phyloP scores from a whole-genome alignment of 2,329 filamentous ascomycete genomes.

The Aspergillus quadricinctus region DNA sequence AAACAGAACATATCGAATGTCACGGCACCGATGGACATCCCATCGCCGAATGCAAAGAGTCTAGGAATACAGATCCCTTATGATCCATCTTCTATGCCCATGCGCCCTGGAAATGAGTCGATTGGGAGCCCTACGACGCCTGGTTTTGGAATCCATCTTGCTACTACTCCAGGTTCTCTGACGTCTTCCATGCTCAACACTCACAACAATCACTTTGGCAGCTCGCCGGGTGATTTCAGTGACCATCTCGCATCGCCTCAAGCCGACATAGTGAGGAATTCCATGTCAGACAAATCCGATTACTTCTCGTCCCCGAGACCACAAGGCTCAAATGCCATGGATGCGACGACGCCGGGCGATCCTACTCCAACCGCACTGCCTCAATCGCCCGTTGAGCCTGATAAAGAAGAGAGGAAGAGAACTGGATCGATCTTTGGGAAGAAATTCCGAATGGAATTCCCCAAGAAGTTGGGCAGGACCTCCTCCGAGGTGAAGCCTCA shows the following conservation, averaged over 20 bases:
- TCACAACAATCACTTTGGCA: slow-evolving; percentile 28
- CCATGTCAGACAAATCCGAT: slow-evolving; percentile 62
- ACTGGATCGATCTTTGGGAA: slow-evolving; percentile 67
- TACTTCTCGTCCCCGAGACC: slow-evolving; percentile 65
- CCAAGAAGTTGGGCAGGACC: slow-evolving; percentile 74
- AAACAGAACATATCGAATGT: slow-evolving; percentile 54
- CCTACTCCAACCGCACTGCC: slow-evolving; percentile 43
- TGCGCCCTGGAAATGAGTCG: slow-evolving; percentile 59
- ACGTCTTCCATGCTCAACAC: slow-evolving; percentile 27
- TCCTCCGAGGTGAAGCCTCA: slow-evolving; percentile 67
- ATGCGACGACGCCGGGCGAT: slow-evolving; percentile 44
- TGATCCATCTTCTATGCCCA: slow-evolving; percentile 47
- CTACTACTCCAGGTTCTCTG: slow-evolving; percentile 56
- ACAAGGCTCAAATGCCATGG: slow-evolving; percentile 46
- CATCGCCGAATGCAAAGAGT: slow-evolving; percentile 29
- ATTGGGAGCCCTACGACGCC: slow-evolving; percentile 63
- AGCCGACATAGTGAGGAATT: slow-evolving; percentile 43
- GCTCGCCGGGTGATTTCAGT: slow-evolving; percentile 28
- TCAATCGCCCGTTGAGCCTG: slow-evolving; percentile 51
- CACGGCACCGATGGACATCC: slow-evolving; percentile 59
- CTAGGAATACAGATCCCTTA: slow-evolving; percentile 25
- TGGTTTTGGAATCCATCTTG: slow-evolving; percentile 71
- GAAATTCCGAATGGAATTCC: slow-evolving; percentile 71
- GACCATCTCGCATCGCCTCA: slow-evolving; percentile 46
- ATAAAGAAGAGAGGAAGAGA: slow-evolving; percentile 59